These are phyloP conservation scores for Lanzia echinophila DNA, from an alignment of 2,329 filamentous ascomycete species.

Conservation along the genomic window DNA sequence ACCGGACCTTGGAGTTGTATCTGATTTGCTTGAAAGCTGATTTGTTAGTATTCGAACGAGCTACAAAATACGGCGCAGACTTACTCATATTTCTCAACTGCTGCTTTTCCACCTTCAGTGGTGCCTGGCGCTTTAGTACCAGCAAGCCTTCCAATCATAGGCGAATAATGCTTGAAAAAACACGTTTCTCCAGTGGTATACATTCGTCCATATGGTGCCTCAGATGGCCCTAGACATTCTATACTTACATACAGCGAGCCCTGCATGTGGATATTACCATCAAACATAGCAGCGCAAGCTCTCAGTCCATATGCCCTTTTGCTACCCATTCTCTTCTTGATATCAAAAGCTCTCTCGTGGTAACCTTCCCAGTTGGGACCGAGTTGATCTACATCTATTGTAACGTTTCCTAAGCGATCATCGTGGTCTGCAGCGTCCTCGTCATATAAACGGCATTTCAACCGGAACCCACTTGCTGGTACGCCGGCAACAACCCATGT, in stretches of 20 bases:
- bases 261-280: slow-evolving; percentile 56
- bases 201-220: slow-evolving; percentile 59
- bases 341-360: slow-evolving; percentile 54
- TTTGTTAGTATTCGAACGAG: slow-evolving; percentile 13
- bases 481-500: slow-evolving; percentile 87
- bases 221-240: slow-evolving; percentile 69
- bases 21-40: slow-evolving; percentile 85
- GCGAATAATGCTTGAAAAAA: slow-evolving; percentile 81
- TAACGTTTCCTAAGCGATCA: slow-evolving; percentile 82
- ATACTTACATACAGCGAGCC: slow-evolving; percentile 68
- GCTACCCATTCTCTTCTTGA: slow-evolving; percentile 80
- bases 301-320: slow-evolving; percentile 79
- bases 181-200: slow-evolving; percentile 72
- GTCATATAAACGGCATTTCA: slow-evolving; percentile 85
- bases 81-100: slow-evolving; percentile 69
- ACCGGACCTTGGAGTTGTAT: slow-evolving; percentile 82
- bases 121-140: slow-evolving; percentile 59
- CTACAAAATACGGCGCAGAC: slow-evolving; percentile 26
- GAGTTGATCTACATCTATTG: slow-evolving; percentile 56
- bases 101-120: slow-evolving; percentile 45
- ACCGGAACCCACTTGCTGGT: slow-evolving; percentile 68
- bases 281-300: slow-evolving; percentile 57
- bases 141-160: slow-evolving; percentile 75
- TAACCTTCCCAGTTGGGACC: slow-evolving; percentile 63
- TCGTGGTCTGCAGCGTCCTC: slow-evolving; percentile 83